These are phyloP conservation scores for Zymoseptoria brevis DNA, from an alignment of 2,329 filamentous ascomycete genomes.

Conservation along the genomic window DNA sequence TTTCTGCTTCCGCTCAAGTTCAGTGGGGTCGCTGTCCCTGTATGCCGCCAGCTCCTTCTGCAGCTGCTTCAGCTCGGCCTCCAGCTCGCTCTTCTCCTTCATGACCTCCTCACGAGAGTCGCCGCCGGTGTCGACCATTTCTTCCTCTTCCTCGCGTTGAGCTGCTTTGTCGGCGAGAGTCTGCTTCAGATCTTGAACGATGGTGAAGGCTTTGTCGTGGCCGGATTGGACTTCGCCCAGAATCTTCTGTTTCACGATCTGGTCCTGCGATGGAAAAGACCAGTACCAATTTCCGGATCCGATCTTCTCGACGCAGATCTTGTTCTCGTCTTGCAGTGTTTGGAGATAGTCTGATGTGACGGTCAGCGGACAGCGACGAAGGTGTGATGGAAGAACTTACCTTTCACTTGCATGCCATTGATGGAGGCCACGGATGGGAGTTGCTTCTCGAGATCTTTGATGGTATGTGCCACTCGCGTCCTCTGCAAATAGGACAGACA, in stretches of 20 bases:
- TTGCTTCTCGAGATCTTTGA: slow-evolving; percentile 61
- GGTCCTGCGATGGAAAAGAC: slow-evolving; percentile 55
- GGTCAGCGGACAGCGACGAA: background rate
- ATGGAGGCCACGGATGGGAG: slow-evolving; percentile 55
- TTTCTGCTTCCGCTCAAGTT: slow-evolving; percentile 35
- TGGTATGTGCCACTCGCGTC: slow-evolving; percentile 53
- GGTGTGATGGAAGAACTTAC: slow-evolving; percentile 6
- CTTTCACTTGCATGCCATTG: slow-evolving; percentile 50
- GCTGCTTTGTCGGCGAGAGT: slow-evolving; percentile 35
- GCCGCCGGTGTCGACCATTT: slow-evolving; percentile 27
- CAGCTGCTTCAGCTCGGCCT: slow-evolving; percentile 32
- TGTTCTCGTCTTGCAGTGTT: slow-evolving; percentile 52
- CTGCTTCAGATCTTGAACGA: slow-evolving; percentile 32
- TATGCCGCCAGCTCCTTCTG: slow-evolving; percentile 37
- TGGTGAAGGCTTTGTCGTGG: slow-evolving; percentile 30
- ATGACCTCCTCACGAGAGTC: slow-evolving; percentile 33
- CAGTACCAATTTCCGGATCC: slow-evolving; percentile 67
- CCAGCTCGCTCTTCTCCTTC: slow-evolving; percentile 29
- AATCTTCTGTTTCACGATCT: slow-evolving; percentile 36
- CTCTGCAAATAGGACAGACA: slow-evolving; percentile 54
- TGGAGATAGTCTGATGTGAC: slow-evolving; percentile 51
- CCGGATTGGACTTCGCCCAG: slow-evolving; percentile 33
- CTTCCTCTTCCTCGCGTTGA: slow-evolving; percentile 33
- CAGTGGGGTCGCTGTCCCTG: slow-evolving; percentile 39
- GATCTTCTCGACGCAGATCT: slow-evolving; percentile 60